Evolutionary conservation across 805 yeast genomes (phyloP).

Genomic region (Metschnikowia similis): DNA sequence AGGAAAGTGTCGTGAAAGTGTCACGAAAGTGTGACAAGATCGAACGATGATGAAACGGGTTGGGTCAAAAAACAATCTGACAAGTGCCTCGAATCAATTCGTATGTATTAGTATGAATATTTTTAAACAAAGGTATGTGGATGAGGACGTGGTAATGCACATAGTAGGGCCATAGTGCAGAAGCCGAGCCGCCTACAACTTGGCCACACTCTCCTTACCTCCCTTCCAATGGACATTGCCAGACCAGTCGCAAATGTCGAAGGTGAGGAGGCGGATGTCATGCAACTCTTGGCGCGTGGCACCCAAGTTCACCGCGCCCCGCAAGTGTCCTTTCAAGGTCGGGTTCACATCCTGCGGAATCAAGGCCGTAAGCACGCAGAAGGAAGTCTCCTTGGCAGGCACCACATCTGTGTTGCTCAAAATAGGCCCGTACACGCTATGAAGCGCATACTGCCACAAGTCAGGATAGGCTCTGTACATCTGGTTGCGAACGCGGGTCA

Average conservation of each 20-base stretch:
- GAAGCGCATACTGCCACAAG: conserved; percentile 66
- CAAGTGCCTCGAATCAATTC: too few relatives aligned
- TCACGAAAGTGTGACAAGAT: too few relatives aligned
- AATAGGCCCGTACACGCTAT: conserved; percentile 73
- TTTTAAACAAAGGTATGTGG: too few relatives aligned
- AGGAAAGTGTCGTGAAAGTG: too few relatives aligned
- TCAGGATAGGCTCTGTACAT: conserved; percentile 79
- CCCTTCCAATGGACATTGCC: conserved; percentile 47
- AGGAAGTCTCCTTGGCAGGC: conserved; percentile 63
- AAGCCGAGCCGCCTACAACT: conserved; percentile 27
- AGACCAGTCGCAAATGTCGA: conserved; percentile 68
- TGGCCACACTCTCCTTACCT: conserved; percentile 57
- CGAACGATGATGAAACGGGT: too few relatives aligned
- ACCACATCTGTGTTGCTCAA: conserved; percentile 65
- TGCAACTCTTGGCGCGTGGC: conserved; percentile 59
- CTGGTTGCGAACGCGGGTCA: conserved; percentile 62
- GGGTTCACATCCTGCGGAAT: conserved; percentile 94
- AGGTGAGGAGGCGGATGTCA: conserved; percentile 56
- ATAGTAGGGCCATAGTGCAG: too few relatives aligned
- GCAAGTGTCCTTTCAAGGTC: conserved; percentile 84
- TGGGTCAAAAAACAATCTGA: too few relatives aligned
- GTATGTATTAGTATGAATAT: too few relatives aligned
- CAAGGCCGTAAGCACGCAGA: conserved; percentile 72
- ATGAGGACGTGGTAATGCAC: too few relatives aligned
- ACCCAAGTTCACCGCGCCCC: conserved; percentile 81